A percentile compares a stretch with the other conserved stretches of the same genome.
These are phyloP conservation scores for Volvariella surrecta DNA, from an alignment of 1,284 basidiomycete genomes.

Conservation along the genomic window DNA sequence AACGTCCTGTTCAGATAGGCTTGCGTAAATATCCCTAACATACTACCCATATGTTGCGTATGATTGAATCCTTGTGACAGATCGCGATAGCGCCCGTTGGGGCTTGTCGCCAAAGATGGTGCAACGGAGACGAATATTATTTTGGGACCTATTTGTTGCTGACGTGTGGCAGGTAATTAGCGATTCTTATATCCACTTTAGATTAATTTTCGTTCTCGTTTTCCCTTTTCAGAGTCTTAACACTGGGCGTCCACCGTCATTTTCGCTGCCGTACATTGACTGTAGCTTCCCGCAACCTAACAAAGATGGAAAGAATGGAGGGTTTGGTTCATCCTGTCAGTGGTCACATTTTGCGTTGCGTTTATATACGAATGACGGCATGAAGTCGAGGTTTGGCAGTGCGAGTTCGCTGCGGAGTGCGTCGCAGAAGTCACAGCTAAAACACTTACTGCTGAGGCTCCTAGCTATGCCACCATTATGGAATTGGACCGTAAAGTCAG, in stretches of 20 bases:
- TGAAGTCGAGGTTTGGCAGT: conserved; percentile 50
- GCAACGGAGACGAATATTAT: conserved; percentile 44
- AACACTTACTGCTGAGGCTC: conserved; percentile 56
- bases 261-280: conserved; percentile 50
- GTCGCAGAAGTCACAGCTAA: conserved; percentile 54
- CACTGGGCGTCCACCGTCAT: conserved; percentile 56
- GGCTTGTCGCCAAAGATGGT: conserved; percentile 44
- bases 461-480: conserved; percentile 59
- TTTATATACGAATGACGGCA: conserved; percentile 8
- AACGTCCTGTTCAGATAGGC: conserved; percentile 34
- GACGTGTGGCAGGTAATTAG: conserved; percentile 25
- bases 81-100: conserved; percentile 54
- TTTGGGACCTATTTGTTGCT: conserved; percentile 48
- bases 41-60: not conserved
- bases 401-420: conserved; percentile 56
- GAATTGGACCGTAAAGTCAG: conserved; percentile 65
- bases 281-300: conserved; percentile 41
- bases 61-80: conserved; percentile 21
- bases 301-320: conserved; percentile 17
- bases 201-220: conserved; percentile 25
- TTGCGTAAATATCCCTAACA: conserved; percentile 34
- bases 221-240: conserved; percentile 34
- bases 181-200: conserved; percentile 13
- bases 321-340: conserved; percentile 33
- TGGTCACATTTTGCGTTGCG: conserved; percentile 5